Conservation (phyloP, 139 green algal genomes). For the Zygnema cylindricum region DNA sequence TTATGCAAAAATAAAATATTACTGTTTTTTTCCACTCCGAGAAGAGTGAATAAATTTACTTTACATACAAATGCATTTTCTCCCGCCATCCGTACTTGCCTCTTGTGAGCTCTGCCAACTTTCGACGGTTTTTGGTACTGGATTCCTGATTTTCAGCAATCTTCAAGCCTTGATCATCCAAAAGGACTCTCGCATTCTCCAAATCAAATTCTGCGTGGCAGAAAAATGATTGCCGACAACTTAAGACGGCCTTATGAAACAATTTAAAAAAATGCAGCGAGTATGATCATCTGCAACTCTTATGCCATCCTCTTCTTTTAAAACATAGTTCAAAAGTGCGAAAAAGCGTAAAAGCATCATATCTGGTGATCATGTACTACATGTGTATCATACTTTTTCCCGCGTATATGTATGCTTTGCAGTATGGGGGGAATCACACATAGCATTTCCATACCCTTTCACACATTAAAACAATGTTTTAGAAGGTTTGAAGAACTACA, state of each 20-base stretch:
- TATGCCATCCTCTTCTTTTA: background rate
- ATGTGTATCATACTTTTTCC: background rate
- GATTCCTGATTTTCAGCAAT: slow-evolving; percentile 85
- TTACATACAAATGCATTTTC: too few relatives aligned
- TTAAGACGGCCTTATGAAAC: too few relatives aligned
- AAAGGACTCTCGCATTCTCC: slow-evolving; percentile 72
- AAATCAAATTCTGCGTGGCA: slow-evolving; percentile 80
- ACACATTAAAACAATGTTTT: slow-evolving; percentile 1
- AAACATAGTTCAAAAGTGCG: too few relatives aligned
- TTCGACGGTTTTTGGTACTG: slow-evolving; percentile 68
- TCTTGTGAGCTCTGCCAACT: slow-evolving; percentile 74
- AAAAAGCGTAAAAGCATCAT: background rate
- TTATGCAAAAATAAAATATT: background rate
- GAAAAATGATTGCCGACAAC: background rate
- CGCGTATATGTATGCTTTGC: background rate
- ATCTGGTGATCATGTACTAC: background rate
- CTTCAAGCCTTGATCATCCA: slow-evolving; percentile 84
- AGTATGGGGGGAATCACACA: too few relatives aligned
- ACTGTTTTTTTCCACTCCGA: background rate
- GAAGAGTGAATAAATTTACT: background rate
- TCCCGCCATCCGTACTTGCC: slow-evolving; percentile 50
- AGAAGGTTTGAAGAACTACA: background rate
- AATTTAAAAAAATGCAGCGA: background rate
- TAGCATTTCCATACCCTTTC: background rate
- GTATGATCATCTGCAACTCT: background rate